Base-by-base conservation (phyloP, 108 stramenopile species). In the Cyclotella kingstonii region DNA sequence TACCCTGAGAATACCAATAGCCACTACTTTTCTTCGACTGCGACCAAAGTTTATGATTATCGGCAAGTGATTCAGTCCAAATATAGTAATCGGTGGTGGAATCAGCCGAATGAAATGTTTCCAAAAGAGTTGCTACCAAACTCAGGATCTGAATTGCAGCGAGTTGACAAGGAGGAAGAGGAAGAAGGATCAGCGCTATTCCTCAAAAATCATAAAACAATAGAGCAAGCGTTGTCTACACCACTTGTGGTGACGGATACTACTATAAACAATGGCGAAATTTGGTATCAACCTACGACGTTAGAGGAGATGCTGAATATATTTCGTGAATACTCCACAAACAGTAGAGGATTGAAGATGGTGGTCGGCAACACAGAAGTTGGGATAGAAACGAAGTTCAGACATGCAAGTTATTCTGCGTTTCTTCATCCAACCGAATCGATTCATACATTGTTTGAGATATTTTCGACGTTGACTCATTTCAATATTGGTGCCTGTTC, bases 291-390 rank as follows among this genome's bases (percentile, higher is more conserved):
- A 49, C 96, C 96, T 1, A 76, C 69, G 14, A 82, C 91, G 11
- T 50, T 97, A 34, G 63, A 59, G 19, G 86, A 83, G 41, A 56
- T 97, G 26, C 79, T 97, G 4, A 58, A 50, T 35, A 60, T 95
- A 14, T 79, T 94, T 65, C 75, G 85, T n/a, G 77, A 79, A 29
- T 83, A 81, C 23, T 18, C 38, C 28, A 46, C 18, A 6, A 34
- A 36, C 5, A 43, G 38, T 9, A 77, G 84, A 38, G 85, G 80
- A 31, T 77, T 89, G 56, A 93, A 89, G 62, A 81, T 97, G 63
- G 90, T 97, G 19, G 90, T 91, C 17, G 96, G 96, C 7, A 97
- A 97, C 62, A 97, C 95, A 0, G 94, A 96, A 79, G 95, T 97
- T 47, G 91, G 93, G 7, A 91, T 91, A 68, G 90, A 92, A 56